Percentiles rank a stretch among this genome's conserved stretches.
phyloP scores from a whole-genome alignment of 345 rosid genomes.

The Citrus cavaleriei region DNA sequence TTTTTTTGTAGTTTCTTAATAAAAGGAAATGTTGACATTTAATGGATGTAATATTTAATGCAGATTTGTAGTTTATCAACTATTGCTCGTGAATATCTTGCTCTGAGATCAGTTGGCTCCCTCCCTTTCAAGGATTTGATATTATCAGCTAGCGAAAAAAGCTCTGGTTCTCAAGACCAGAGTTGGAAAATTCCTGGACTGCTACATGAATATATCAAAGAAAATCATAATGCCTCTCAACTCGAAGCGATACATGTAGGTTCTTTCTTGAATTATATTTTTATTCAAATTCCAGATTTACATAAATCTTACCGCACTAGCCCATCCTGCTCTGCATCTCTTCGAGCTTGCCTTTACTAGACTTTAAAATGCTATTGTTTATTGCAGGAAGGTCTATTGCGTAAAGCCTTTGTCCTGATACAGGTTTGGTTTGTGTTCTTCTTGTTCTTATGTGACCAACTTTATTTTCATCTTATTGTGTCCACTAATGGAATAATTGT shows the following conservation, averaged over 20 bases:
- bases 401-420: conserved; percentile 76
- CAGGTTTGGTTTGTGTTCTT: conserved; percentile 56
- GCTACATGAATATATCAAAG: conserved; percentile 53
- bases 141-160: conserved; percentile 49
- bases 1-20: not conserved
- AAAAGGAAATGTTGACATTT: not conserved
- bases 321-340: not conserved
- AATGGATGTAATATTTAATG: conserved; percentile 25
- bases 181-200: conserved; percentile 80
- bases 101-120: conserved; percentile 64
- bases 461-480: not conserved
- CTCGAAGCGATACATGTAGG: conserved; percentile 86
- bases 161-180: conserved; percentile 49
- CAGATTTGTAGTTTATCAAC: conserved; percentile 95
- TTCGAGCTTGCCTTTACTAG: not conserved
- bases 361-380: conserved; percentile 14
- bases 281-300: not conserved
- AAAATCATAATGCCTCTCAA: conserved; percentile 76
- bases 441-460: conserved; percentile 10
- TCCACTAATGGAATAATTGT: not conserved
- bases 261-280: conserved; percentile 1
- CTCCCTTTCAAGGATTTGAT: conserved; percentile 95
- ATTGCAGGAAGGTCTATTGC: conserved; percentile 85
- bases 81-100: conserved; percentile 82
- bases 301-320: not conserved